Percentiles rank a stretch among this genome's conserved stretches.
phyloP scores from a whole-genome alignment of 2,329 filamentous ascomycete species.

The Hymenoscyphus infarciens region DNA sequence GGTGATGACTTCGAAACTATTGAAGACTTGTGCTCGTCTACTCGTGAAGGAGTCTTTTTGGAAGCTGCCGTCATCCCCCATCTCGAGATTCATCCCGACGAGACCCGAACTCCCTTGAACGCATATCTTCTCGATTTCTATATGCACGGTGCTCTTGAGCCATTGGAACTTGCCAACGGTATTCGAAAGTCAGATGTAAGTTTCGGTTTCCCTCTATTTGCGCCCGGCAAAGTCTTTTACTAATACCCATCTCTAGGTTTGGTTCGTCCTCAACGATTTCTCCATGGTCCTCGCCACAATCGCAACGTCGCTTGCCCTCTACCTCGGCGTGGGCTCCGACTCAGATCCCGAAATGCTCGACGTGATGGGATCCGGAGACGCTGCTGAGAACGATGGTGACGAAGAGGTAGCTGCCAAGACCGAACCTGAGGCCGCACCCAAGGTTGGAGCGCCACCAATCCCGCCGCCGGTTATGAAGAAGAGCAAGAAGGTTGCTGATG shows the following conservation, averaged over 20 bases:
- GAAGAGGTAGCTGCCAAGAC: slow-evolving; percentile 35
- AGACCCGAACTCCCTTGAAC: slow-evolving; percentile 52
- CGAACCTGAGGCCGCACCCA: slow-evolving; percentile 13
- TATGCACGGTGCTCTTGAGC: slow-evolving; percentile 63
- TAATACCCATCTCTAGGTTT: slow-evolving; percentile 44
- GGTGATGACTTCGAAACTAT: slow-evolving; percentile 62
- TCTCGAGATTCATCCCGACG: slow-evolving; percentile 57
- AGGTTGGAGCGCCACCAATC: slow-evolving; percentile 10
- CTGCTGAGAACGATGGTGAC: slow-evolving; percentile 40
- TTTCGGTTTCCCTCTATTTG: not conserved
- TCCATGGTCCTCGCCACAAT: slow-evolving; percentile 66
- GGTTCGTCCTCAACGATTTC: slow-evolving; percentile 69
- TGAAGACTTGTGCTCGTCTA: slow-evolving; percentile 62
- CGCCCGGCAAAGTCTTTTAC: not conserved
- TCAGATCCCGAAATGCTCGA: slow-evolving; percentile 43
- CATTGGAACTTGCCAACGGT: slow-evolving; percentile 60
- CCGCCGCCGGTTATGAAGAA: slow-evolving; percentile 19
- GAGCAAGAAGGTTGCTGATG: slow-evolving; percentile 43
- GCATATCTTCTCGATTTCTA: slow-evolving; percentile 74
- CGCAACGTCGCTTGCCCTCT: slow-evolving; percentile 58
- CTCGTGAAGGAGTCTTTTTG: slow-evolving; percentile 67
- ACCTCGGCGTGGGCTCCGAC: slow-evolving; percentile 50
- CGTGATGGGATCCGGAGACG: slow-evolving; percentile 48
- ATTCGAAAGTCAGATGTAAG: slow-evolving; percentile 56
- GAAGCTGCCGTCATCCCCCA: slow-evolving; percentile 71